Evolutionary conservation across 2,329 filamentous ascomycete species (phyloP).

Genomic region (Phialocephala subalpina): DNA sequence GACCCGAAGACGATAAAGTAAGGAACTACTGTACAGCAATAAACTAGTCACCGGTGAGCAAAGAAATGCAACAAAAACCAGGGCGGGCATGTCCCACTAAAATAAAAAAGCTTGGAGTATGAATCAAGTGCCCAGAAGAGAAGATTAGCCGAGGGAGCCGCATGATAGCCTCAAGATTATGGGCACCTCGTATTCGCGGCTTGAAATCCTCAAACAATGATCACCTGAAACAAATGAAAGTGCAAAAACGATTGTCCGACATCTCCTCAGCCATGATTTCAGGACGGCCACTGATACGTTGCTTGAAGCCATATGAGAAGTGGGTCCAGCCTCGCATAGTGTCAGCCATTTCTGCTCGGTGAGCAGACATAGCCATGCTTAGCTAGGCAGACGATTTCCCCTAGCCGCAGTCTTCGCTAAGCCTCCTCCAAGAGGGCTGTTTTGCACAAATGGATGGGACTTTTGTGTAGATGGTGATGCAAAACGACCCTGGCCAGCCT

Average conservation of each 20-base stretch:
- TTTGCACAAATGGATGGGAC: neutral
- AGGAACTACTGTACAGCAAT: neutral
- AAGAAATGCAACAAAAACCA: neutral
- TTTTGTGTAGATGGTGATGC: too few relatives aligned
- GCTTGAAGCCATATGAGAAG: too few relatives aligned
- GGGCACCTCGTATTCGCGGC: too few relatives aligned
- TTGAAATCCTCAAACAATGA: too few relatives aligned
- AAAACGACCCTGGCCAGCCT: neutral
- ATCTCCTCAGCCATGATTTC: too few relatives aligned
- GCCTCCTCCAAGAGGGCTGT: neutral
- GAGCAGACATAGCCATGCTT: too few relatives aligned
- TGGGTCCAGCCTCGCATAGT: too few relatives aligned
- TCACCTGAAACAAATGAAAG: too few relatives aligned
- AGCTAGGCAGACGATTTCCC: too few relatives aligned
- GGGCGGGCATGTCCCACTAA: neutral
- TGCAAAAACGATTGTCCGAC: too few relatives aligned
- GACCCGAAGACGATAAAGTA: neutral
- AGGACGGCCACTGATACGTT: too few relatives aligned
- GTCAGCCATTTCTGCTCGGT: too few relatives aligned
- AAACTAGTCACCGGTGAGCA: neutral
- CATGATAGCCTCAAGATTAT: neutral
- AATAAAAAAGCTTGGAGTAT: neutral
- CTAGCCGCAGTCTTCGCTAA: neutral
- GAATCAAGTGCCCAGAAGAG: neutral
- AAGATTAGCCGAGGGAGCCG: neutral